A percentile compares a stretch with the other conserved stretches of the same genome.
Conservation (phyloP, 2,329 filamentous ascomycete species). For the Penicillium sp. region DNA sequence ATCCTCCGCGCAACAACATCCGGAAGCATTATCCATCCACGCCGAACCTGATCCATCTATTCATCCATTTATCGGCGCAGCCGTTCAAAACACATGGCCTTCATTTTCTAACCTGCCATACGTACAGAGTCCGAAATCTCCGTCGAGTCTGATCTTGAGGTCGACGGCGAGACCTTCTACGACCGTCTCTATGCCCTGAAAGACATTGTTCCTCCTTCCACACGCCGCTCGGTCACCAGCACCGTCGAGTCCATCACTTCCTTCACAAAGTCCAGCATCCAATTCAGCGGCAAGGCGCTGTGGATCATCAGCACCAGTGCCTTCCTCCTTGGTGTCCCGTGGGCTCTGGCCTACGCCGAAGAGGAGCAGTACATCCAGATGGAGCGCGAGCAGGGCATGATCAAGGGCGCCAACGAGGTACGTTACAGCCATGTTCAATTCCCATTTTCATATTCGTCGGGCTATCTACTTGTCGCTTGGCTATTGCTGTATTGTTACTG, state of each 20-base stretch:
- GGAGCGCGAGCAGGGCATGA: conserved; percentile 95
- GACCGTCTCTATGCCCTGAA: conserved; percentile 64
- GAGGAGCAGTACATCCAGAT: conserved; percentile 95
- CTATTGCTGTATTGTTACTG: no score
- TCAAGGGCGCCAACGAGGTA: conserved; percentile 78
- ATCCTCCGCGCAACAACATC: no score
- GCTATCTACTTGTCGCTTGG: no score
- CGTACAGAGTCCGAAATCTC: conserved; percentile 78
- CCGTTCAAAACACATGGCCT: no score
- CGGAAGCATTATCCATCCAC: no score
- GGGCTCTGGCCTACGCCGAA: conserved; percentile 83
- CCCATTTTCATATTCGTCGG: no score
- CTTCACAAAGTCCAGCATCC: conserved; percentile 40
- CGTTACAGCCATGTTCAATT: no score
- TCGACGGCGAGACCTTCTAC: conserved; percentile 52
- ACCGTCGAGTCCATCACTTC: conserved; percentile 43
- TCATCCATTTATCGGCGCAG: no score
- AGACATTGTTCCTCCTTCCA: conserved; percentile 66
- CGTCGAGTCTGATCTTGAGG: conserved; percentile 59
- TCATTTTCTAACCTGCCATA: no score
- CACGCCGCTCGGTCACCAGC: conserved; percentile 59
- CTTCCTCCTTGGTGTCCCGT: conserved; percentile 82
- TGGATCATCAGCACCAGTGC: conserved; percentile 88
- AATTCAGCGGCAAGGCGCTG: conserved; percentile 71
- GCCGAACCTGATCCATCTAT: no score